phyloP scores from a whole-genome alignment of 2,329 filamentous ascomycete species.

The Fusarium miscanthi region DNA sequence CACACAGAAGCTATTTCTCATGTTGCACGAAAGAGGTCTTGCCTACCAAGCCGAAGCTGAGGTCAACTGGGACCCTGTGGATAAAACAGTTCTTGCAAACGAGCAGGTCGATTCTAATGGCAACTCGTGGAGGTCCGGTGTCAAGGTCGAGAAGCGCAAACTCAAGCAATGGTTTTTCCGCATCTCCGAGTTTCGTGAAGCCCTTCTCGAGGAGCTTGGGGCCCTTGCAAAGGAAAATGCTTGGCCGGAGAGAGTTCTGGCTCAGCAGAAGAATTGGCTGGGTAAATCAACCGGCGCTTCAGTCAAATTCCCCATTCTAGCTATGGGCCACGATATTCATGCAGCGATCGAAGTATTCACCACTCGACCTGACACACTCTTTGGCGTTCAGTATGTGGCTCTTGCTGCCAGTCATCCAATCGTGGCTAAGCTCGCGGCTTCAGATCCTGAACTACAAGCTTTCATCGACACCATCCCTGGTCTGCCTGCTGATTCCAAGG shows the following conservation, averaged over 20 bases:
- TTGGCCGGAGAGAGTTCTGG: slow-evolving; percentile 85
- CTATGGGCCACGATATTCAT: slow-evolving; percentile 53
- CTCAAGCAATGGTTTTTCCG: slow-evolving; percentile 92
- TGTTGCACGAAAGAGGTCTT: slow-evolving; percentile 77
- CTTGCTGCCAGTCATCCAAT: slow-evolving; percentile 79
- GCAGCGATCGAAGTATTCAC: slow-evolving; percentile 79
- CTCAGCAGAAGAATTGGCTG: slow-evolving; percentile 90
- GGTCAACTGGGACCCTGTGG: slow-evolving; percentile 91
- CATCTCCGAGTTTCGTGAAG: slow-evolving; percentile 82
- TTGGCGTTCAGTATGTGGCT: slow-evolving; percentile 86
- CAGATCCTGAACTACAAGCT: slow-evolving; percentile 69
- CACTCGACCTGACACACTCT: slow-evolving; percentile 86
- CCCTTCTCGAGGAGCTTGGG: slow-evolving; percentile 77
- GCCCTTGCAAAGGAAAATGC: slow-evolving; percentile 68
- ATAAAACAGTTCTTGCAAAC: slow-evolving; percentile 90
- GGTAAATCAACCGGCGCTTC: slow-evolving; percentile 80
- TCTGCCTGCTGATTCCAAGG: slow-evolving; percentile 66
- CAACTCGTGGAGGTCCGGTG: slow-evolving; percentile 87
- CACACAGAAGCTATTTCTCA: slow-evolving; percentile 86
- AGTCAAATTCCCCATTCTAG: slow-evolving; percentile 74
- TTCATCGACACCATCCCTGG: slow-evolving; percentile 74
- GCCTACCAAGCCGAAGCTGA: slow-evolving; percentile 86
- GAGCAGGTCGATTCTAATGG: slow-evolving; percentile 92
- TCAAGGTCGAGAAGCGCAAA: slow-evolving; percentile 80
- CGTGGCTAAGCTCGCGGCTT: slow-evolving; percentile 69